Base-by-base conservation (phyloP, 192 early-diverging fungal genomes). In the Linnemannia schmuckeri region DNA sequence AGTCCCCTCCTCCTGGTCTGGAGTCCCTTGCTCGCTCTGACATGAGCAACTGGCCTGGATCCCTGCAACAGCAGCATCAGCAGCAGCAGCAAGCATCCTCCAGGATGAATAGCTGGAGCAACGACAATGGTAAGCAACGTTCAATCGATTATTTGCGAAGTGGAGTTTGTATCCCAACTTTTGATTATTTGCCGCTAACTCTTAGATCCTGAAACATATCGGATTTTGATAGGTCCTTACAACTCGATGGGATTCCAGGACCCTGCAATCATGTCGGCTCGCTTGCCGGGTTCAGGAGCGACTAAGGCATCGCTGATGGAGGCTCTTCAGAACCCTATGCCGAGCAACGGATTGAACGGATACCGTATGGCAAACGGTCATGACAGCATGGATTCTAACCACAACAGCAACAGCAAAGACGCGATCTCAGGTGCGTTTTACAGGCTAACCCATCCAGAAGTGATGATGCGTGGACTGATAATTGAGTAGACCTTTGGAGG, bases 261-360 rank as follows among this genome's bases (percentile, higher is more conserved):
- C 78, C 92, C 92, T 13, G 92, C 92, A 3, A 93, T 93, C 63
- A 93, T 93, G 92, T 87, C 91, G 0, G 90, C 87, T 27, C 88
- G 89, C 1, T 74, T 90, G 24, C 83, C 89, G 38, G 37, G 79
- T 9, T 57, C 84, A 35, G 72, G 73, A 46, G 72, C 72, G 1
- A 24, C 79, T 6, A 72, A 72, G 41, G 75, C 84, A 12, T 81
- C 79, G 5, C 66, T 81, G 15, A 72, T 81, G 22, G 85, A 87
- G n/a, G 80, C 85, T 35, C 72, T 87, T 17, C 85, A 81, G 49
- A 78, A 42, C 35, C 80, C 85, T 41, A 17, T 75, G 4, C 35
- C 74, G 18, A 27, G 27, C 22, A 75, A 68, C 27, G 72, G 69
- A 5, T 41, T 78, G 40, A 40, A 40, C 68, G 76, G 70, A 33